These are phyloP conservation scores for Nicotiana tomentosiformis DNA, from an alignment of 257 asterid species.

Conservation along the genomic window DNA sequence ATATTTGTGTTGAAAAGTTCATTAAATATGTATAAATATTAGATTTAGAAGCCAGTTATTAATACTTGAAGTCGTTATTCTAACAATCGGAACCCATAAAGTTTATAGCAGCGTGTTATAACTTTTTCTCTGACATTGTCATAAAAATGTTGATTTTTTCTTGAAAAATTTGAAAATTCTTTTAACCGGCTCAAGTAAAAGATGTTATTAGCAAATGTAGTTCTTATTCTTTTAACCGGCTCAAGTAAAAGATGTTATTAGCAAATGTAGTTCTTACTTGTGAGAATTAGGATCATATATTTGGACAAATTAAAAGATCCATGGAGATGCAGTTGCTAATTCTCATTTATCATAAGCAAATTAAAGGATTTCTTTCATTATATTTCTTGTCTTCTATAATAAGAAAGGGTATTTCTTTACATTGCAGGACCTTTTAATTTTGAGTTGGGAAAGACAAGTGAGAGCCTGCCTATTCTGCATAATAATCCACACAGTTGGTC, in stretches of 20 bases:
- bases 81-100: too few relatives aligned
- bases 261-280: not conserved
- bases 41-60: too few relatives aligned
- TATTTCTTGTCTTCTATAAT: not conserved
- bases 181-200: not conserved
- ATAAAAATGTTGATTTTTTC: slow-evolving; percentile 2
- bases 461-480: slow-evolving; percentile 67
- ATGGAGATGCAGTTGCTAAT: not conserved
- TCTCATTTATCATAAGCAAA: not conserved
- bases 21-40: too few relatives aligned
- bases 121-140: not conserved
- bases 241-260: not conserved
- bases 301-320: not conserved
- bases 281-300: not conserved
- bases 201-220: not conserved
- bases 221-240: not conserved
- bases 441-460: slow-evolving; percentile 45
- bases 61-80: too few relatives aligned
- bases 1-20: too few relatives aligned
- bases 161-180: not conserved
- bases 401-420: not conserved
- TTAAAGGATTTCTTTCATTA: slow-evolving; percentile 2
- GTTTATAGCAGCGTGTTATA: too few relatives aligned
- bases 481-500: slow-evolving; percentile 94
- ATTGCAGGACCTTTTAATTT: slow-evolving; percentile 90